Evolutionary conservation across 331 rosid species (phyloP).

Genomic region (Malus hybrid): DNA sequence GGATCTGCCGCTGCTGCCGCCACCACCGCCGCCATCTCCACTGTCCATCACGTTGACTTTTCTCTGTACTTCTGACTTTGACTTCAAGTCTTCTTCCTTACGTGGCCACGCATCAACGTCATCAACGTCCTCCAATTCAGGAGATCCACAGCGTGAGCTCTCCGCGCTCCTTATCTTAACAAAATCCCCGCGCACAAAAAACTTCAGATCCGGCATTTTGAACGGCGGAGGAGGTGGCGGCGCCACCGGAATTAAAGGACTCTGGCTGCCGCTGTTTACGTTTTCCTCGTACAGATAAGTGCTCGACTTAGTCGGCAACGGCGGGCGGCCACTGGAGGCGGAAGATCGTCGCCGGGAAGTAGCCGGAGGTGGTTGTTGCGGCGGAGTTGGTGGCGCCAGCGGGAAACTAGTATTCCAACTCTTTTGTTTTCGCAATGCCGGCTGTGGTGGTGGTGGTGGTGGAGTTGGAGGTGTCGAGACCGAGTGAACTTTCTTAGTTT

Average conservation of each 20-base stretch:
- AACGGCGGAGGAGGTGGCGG: constrained; percentile 65
- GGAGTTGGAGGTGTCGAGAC: constrained; percentile 33
- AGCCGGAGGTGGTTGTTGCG: constrained; percentile 8
- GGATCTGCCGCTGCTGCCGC: constrained; percentile 12
- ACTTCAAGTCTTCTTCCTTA: neutral
- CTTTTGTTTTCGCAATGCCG: constrained; percentile 14
- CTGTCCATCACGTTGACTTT: neutral
- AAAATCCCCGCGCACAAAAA: constrained; percentile 37
- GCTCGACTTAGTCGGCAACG: constrained; percentile 39
- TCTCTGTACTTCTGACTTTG: neutral
- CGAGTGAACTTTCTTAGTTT: constrained; percentile 58
- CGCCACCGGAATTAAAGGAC: constrained; percentile 38
- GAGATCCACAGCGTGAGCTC: constrained; percentile 62
- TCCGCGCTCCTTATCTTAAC: constrained; percentile 47
- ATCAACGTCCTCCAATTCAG: constrained; percentile 38
- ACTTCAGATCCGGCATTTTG: constrained; percentile 43
- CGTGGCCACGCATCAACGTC: neutral
- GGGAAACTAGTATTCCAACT: constrained; percentile 26
- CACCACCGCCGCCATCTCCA: neutral
- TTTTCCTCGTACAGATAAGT: constrained; percentile 11
- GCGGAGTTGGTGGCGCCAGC: constrained; percentile 20
- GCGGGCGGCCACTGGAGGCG: constrained; percentile 34
- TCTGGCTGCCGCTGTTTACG: constrained; percentile 30
- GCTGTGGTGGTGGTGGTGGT: constrained; percentile 32
- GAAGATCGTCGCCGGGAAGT: constrained; percentile 3